These are phyloP conservation scores for Hortiboletus campestris DNA, from an alignment of 768 basidiomycete genomes.

Conservation along the genomic window DNA sequence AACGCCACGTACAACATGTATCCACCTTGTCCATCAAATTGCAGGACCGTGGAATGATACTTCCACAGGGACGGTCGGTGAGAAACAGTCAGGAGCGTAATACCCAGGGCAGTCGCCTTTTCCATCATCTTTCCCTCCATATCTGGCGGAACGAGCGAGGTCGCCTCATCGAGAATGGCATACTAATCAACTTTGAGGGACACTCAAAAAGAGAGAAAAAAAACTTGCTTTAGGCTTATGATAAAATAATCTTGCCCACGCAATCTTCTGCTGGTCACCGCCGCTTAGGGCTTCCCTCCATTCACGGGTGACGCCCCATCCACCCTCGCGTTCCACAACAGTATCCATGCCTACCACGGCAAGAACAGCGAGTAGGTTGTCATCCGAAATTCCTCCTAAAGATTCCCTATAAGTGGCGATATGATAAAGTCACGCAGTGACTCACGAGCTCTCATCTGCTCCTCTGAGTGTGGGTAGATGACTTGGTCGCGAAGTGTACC, in stretches of 20 bases:
- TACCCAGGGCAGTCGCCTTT: conserved; percentile 79
- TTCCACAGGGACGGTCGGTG: conserved; percentile 94
- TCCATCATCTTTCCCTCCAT: conserved; percentile 97
- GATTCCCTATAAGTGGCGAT: conserved; percentile 4
- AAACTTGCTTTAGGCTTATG: conserved; percentile 79
- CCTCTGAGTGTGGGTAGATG: conserved; percentile 87
- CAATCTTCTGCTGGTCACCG: conserved; percentile 95
- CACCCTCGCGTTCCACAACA: conserved; percentile 93
- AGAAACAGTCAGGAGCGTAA: conserved; percentile 92
- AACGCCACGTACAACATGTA: conserved; percentile 79
- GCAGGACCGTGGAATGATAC: conserved; percentile 84
- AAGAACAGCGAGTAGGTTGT: conserved; percentile 69
- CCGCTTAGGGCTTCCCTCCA: conserved; percentile 94
- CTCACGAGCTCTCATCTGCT: conserved; percentile 76
- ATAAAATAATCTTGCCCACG: conserved; percentile 96
- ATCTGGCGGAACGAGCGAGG: conserved; percentile 88
- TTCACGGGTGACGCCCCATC: conserved; percentile 86
- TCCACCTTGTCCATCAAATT: conserved; percentile 92
- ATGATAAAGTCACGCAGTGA: conserved; percentile 11
- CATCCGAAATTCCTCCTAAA: conserved; percentile 72
- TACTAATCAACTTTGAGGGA: conserved; percentile 50
- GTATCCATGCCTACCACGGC: conserved; percentile 78
- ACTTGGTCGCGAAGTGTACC: conserved; percentile 96
- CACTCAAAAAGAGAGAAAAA: conserved; percentile 1
- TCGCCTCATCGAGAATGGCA: conserved; percentile 95